Base-by-base conservation (phyloP, 2,329 filamentous ascomycete species). In the Fusarium penzigii region DNA sequence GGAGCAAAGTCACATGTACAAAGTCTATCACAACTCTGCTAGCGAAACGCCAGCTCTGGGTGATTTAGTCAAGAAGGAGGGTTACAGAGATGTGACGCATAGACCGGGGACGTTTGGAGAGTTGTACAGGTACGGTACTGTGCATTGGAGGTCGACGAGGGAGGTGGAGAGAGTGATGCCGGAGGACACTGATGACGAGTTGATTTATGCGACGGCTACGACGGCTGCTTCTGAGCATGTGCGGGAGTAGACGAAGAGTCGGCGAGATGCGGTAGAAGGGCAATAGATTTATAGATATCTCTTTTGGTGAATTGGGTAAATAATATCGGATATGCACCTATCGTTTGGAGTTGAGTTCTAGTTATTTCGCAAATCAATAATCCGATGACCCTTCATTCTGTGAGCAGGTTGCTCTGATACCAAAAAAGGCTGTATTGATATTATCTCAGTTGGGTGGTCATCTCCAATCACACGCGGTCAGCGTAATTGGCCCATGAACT, bases 11-110 rank as follows among this genome's bases (percentile, higher is more conserved):
- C 63, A 69, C 42, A 72, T 72, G 60, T 72, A 71, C 46, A 72
- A 72, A 55, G 59, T 70, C 3, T 72, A 70, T 44, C 70, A 71
- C n/a, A 72, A 70, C 16, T 70, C 70, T 3, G 65, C 65, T 1
- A 65, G 62, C 3, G 66, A 59, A 0, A 17, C 52, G 1, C 68
- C 65, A 1, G 68, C 69, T 5, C 54, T 72, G 1, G 69, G 70
- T 8, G 70, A 72, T 34, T 42, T 71, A 6, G 47, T 72, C 38
- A 67, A 67, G 40, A 60, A 54, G 48, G 46, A 62, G 4, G 64
- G 52, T 4, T 64, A 61, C 8, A 34, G 36, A 32, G 68, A 72
- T 29, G 62, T 62, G 1, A 60, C 63, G 12, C 61, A 70, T n/a
- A 60, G 69, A 5, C 65, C 61, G 1, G 70, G 68, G 0, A 72